Conservation (phyloP, 2,329 filamentous ascomycete species). For the Tolypocladium pustulatum region DNA sequence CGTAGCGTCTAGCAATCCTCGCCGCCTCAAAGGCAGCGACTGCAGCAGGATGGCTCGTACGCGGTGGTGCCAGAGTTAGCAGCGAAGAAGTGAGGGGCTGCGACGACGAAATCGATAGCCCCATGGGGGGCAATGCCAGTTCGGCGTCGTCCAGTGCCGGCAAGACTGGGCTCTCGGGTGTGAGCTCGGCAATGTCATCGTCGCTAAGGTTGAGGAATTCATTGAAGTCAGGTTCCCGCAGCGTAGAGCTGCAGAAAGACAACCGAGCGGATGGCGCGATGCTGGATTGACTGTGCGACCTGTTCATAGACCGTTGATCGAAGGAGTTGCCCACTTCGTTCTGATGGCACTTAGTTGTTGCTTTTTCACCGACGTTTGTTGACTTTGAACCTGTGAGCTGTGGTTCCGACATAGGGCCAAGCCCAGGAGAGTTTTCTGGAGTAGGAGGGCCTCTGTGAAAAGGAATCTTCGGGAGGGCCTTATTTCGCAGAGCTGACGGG, state of each 20-base stretch:
- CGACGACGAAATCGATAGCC: constrained; percentile 12
- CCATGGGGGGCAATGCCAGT: constrained; percentile 9
- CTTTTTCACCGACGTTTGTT: constrained; percentile 16
- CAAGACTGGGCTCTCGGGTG: constrained; percentile 10
- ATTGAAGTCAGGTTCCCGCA: constrained; percentile 40
- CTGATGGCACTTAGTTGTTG: constrained; percentile 14
- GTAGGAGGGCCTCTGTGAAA: constrained; percentile 14
- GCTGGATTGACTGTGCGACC: constrained; percentile 19
- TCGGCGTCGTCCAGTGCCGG: constrained; percentile 3
- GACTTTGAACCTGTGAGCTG: constrained; percentile 16
- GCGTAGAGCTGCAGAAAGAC: constrained; percentile 22
- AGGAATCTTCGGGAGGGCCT: constrained; percentile 8
- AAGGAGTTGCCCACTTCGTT: constrained; percentile 14
- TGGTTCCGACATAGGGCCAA: constrained; percentile 13
- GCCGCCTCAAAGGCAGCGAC: constrained; percentile 44
- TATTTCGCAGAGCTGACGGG: constrained; percentile 2
- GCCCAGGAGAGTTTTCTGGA: constrained; percentile 19
- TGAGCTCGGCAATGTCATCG: constrained; percentile 45
- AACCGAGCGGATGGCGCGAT: constrained; percentile 15
- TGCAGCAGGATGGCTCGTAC: constrained; percentile 30
- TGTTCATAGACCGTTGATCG: constrained; percentile 13
- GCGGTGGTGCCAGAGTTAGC: constrained; percentile 34
- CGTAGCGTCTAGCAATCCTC: constrained; percentile 42
- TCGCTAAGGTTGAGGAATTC: constrained; percentile 46
- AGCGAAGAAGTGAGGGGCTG: constrained; percentile 19